Percentiles rank a stretch among this genome's conserved stretches.
phyloP scores from a whole-genome alignment of 805 yeast species.

The Myxozyma melibiosi region DNA sequence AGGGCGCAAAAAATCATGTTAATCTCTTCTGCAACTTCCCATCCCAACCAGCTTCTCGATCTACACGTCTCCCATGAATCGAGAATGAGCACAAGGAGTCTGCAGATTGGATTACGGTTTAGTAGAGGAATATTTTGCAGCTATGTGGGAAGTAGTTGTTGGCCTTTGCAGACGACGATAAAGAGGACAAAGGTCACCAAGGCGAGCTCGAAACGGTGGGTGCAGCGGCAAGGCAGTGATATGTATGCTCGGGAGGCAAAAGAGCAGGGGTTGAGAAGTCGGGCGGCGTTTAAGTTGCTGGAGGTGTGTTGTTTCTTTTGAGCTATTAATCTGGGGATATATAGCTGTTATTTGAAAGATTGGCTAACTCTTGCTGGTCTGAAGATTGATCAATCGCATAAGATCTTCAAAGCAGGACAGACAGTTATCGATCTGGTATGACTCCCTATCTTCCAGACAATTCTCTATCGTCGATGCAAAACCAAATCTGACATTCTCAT shows the following conservation, averaged over 20 bases:
- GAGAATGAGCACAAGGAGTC: too few species aligned
- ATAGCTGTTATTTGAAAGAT: too few species aligned
- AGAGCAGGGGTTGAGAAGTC: constrained; percentile 61
- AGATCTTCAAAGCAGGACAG: constrained; percentile 56
- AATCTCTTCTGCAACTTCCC: too few species aligned
- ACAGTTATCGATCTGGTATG: constrained; percentile 75
- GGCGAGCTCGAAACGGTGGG: constrained; percentile 63
- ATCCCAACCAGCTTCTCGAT: too few species aligned
- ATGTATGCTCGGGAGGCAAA: constrained; percentile 67
- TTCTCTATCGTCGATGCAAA: neutral
- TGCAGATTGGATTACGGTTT: too few species aligned
- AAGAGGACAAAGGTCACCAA: constrained; percentile 12
- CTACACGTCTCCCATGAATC: too few species aligned
- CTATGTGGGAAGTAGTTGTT: too few species aligned
- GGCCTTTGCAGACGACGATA: too few species aligned
- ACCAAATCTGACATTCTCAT: neutral
- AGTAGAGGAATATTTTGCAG: too few species aligned
- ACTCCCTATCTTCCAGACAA: neutral
- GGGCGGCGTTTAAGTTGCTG: constrained; percentile 88
- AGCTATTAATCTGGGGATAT: neutral
- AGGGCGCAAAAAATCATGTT: too few species aligned
- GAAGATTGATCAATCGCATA: constrained; percentile 64
- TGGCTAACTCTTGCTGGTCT: too few species aligned
- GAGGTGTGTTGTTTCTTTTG: constrained; percentile 39
- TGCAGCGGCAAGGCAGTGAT: constrained; percentile 69